Percentiles rank a stretch among this genome's conserved stretches.
Conservation (phyloP, 2,329 filamentous ascomycete species). For the Didymella pinodella region DNA sequence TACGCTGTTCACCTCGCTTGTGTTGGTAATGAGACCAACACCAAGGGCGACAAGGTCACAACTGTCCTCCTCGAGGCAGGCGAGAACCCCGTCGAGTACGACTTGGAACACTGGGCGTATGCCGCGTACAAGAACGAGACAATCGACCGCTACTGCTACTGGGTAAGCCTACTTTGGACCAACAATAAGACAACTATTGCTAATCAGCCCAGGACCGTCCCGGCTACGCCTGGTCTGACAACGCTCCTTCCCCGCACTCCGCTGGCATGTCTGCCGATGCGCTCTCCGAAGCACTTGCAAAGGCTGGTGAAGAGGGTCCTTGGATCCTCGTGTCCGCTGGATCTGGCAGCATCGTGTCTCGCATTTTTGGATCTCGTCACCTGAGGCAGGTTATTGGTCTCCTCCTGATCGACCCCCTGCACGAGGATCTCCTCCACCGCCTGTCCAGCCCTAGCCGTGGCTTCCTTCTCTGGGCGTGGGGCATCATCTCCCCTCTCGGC, state of each 20-base stretch:
- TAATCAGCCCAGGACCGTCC: slow-evolving; percentile 71
- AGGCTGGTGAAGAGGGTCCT: slow-evolving; percentile 82
- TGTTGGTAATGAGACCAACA: slow-evolving; percentile 71
- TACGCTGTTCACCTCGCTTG: slow-evolving; percentile 90
- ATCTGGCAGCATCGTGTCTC: slow-evolving; percentile 85
- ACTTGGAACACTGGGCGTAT: slow-evolving; percentile 81
- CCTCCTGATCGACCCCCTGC: slow-evolving; percentile 85
- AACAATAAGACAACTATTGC: not conserved
- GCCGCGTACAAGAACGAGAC: slow-evolving; percentile 78
- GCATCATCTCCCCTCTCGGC: slow-evolving; percentile 85
- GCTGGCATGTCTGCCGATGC: slow-evolving; percentile 92
- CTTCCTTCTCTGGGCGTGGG: slow-evolving; percentile 85
- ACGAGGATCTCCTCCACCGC: slow-evolving; percentile 81
- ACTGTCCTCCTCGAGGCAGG: slow-evolving; percentile 89
- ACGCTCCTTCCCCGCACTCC: slow-evolving; percentile 90
- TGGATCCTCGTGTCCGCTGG: slow-evolving; percentile 90
- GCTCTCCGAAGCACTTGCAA: slow-evolving; percentile 82
- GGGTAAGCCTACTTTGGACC: slow-evolving; percentile 44
- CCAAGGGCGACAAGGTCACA: slow-evolving; percentile 65
- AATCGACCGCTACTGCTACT: slow-evolving; percentile 91
- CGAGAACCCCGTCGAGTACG: slow-evolving; percentile 78
- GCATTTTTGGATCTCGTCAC: slow-evolving; percentile 89
- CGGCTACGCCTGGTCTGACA: slow-evolving; percentile 87
- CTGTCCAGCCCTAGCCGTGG: slow-evolving; percentile 74
- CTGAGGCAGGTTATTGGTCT: slow-evolving; percentile 76